phyloP scores from a whole-genome alignment of 257 asterid species.

The Scutellaria barbata region DNA sequence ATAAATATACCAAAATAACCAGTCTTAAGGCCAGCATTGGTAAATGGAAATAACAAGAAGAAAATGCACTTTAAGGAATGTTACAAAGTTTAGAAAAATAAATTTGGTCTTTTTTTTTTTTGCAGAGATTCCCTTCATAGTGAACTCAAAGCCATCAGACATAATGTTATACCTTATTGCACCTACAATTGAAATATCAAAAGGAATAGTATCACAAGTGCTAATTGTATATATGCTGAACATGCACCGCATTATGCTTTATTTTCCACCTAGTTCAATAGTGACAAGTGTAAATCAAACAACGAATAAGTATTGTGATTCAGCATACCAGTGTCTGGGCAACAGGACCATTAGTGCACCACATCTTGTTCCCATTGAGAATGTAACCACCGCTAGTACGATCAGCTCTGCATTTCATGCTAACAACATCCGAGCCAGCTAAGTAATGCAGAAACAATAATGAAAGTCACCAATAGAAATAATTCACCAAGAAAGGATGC shows the following conservation, averaged over 20 bases:
- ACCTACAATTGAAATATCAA: neutral
- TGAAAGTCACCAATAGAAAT: constrained; percentile 12
- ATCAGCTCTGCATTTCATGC: constrained; percentile 99
- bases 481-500: constrained; percentile 16
- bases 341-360: constrained; percentile 98
- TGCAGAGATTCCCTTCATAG: neutral
- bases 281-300: constrained; percentile 18
- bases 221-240: too few species aligned
- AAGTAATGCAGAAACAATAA: constrained; percentile 36
- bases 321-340: constrained; percentile 85
- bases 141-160: neutral
- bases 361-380: constrained; percentile 97
- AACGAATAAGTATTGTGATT: too few species aligned
- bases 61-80: neutral
- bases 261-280: neutral
- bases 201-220: too few species aligned
- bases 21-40: constrained; percentile 17
- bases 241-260: neutral
- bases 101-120: too few species aligned
- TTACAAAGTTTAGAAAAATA: neutral
- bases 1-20: neutral
- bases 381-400: constrained; percentile 85
- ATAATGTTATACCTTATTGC: neutral
- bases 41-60: neutral
- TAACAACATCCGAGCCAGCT: constrained; percentile 99